Evolutionary conservation across 2,329 filamentous ascomycete genomes (phyloP).

Genomic region (Aaosphaeria pasadenensis): DNA sequence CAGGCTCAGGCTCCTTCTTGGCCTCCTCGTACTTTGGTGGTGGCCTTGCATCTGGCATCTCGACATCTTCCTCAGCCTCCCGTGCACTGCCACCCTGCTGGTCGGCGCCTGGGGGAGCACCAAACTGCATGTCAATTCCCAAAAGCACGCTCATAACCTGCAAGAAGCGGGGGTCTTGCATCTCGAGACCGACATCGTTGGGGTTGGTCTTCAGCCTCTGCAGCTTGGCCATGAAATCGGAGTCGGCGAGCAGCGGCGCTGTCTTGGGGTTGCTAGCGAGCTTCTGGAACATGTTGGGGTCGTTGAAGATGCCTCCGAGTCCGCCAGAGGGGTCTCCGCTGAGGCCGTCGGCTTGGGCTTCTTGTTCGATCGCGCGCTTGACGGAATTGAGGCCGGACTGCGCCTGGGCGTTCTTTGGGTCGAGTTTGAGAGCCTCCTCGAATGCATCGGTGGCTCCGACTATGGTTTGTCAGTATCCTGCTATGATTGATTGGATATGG

Average conservation of each 20-base stretch:
- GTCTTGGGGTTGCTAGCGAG: slow-evolving; percentile 95
- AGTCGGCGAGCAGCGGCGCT: slow-evolving; percentile 72
- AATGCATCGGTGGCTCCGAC: slow-evolving; percentile 85
- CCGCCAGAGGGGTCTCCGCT: slow-evolving; percentile 68
- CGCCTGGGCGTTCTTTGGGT: slow-evolving; percentile 86
- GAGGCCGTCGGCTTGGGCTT: slow-evolving; percentile 61
- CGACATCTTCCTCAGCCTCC: slow-evolving; percentile 67
- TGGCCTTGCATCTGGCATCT: slow-evolving; percentile 70
- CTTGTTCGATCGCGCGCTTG: slow-evolving; percentile 80
- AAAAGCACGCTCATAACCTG: slow-evolving; percentile 91
- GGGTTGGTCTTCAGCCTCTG: slow-evolving; percentile 80
- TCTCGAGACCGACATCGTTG: slow-evolving; percentile 71
- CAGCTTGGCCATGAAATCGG: slow-evolving; percentile 86
- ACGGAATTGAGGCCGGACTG: slow-evolving; percentile 85
- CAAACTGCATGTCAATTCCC: slow-evolving; percentile 86
- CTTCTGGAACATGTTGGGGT: slow-evolving; percentile 86
- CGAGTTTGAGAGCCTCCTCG: slow-evolving; percentile 89
- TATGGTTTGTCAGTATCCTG: slow-evolving; percentile 22
- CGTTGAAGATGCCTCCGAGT: slow-evolving; percentile 90
- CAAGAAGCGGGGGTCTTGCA: slow-evolving; percentile 87
- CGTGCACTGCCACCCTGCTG: slow-evolving; percentile 33
- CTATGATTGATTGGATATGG: neutral
- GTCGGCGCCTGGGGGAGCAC: slow-evolving; percentile 48
- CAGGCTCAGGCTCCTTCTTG: slow-evolving; percentile 41
- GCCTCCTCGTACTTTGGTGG: slow-evolving; percentile 51